Evolutionary conservation across 139 green algal species (phyloP), one percentile per base, ranked within the genome.

Genomic region (Eudorina sp.): DNA sequence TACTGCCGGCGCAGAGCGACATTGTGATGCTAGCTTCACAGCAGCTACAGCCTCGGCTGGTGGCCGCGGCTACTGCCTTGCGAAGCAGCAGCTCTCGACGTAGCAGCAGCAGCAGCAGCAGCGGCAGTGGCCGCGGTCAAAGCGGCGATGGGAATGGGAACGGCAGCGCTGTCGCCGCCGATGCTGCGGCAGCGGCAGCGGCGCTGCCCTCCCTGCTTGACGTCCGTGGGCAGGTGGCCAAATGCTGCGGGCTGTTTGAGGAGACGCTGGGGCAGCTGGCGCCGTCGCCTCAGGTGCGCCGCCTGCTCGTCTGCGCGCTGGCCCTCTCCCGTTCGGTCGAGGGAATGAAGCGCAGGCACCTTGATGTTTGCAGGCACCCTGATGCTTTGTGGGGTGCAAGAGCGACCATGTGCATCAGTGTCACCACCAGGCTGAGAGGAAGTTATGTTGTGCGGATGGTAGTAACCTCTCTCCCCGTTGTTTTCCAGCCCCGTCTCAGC

Each of bases 201-300:
- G 34, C 11, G 31, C 36, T 83, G 46, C 48, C 55, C 3, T 1
- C 40, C 31, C 58, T 85, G 21, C 58, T 85, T 25, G 78, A 85
- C 36, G 38, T 85, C 13, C 25, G 78, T 1, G 38, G 14, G 19
- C 78, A 85, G 78, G 48, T 43, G 38, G 78, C 78, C 40, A 85
- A 85, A 29, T 85, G 78, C 78, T 45, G 27, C 36, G 38, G 40
- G 0, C 38, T 85, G 78, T 85, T 85, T 29, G 78, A 85, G 38
- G 78, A 85, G 55, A 85, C 78, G 23, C 53, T 85, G 38, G 55
- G 55, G 25, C 55, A 73, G 78, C 29, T 85, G 55, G 55, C 55
- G 55, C 38, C 40, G 4, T 58, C 55, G 40, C 78, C 78, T 8
- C 78, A 85, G 78, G 78, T 85, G 27, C 38, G 38, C 64, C n/a